Conservation (phyloP, 345 rosid species). For the Toxicodendron radicans region DNA sequence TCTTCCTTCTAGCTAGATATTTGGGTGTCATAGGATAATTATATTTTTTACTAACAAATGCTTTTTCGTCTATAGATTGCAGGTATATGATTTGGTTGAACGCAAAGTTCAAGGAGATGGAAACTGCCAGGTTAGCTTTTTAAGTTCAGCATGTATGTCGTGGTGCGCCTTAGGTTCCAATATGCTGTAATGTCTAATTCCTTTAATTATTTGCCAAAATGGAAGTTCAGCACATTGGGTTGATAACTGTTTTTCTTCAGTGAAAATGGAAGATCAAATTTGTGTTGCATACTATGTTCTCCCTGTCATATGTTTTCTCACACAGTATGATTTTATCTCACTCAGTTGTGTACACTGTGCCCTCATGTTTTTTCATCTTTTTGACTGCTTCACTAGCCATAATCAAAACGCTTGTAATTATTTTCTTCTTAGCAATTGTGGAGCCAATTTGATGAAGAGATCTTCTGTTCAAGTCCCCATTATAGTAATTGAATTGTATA, state of each 20-base stretch:
- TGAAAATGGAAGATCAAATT: not conserved
- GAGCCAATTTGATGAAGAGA: not conserved
- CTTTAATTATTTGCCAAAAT: not conserved
- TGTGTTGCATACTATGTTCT: not conserved
- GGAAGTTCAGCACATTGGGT: no score
- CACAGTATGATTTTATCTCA: not conserved
- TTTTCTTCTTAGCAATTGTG: not conserved
- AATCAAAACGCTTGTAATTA: not conserved
- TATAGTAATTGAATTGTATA: not conserved
- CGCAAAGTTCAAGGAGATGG: slow-evolving; percentile 69
- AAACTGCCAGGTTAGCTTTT: slow-evolving; percentile 58
- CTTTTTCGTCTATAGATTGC: slow-evolving; percentile 39
- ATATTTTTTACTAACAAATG: not conserved
- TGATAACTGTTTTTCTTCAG: no score
- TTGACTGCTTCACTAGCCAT: no score
- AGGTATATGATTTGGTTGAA: slow-evolving; percentile 66
- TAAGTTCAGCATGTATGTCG: slow-evolving; percentile 1
- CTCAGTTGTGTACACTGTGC: not conserved
- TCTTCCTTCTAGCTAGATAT: not conserved
- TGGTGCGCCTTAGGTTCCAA: not conserved
- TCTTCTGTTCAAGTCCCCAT: no score
- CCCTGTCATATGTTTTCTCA: not conserved
- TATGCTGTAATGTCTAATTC: not conserved
- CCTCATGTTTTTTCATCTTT: not conserved
- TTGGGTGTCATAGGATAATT: not conserved